These are phyloP conservation scores for Barnettozyma sucrosica DNA, from an alignment of 805 yeast genomes.

Conservation along the genomic window DNA sequence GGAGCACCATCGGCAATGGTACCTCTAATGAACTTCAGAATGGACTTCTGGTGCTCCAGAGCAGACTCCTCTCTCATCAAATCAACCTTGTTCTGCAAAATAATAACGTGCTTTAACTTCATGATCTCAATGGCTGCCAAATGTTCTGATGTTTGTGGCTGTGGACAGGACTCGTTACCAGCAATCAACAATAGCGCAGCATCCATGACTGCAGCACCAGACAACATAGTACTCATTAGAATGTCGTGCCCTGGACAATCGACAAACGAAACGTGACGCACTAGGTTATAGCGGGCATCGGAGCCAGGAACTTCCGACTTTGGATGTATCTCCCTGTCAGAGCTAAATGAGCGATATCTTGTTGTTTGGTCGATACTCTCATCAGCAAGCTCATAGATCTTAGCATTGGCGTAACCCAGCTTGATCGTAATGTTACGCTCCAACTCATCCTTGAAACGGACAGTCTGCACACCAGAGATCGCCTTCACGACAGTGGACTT, in stretches of 20 bases:
- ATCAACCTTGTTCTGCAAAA: constrained; percentile 96
- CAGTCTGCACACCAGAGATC: constrained; percentile 98
- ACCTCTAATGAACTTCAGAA: constrained; percentile 89
- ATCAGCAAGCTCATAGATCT: constrained; percentile 89
- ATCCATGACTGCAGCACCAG: constrained; percentile 99
- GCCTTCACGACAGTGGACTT: constrained; percentile 92
- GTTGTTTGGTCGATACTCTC: constrained; percentile 87
- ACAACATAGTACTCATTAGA: constrained; percentile 99
- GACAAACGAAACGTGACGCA: constrained; percentile 96
- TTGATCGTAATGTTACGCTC: constrained; percentile 99
- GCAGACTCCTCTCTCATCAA: constrained; percentile 97
- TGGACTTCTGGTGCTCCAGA: constrained; percentile 89
- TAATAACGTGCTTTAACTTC: constrained; percentile 95
- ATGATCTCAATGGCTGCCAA: constrained; percentile 98
- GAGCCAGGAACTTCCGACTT: constrained; percentile 86
- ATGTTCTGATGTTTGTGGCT: constrained; percentile 99
- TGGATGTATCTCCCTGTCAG: constrained; percentile 93
- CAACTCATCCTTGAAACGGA: constrained; percentile 96
- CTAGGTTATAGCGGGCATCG: constrained; percentile 78
- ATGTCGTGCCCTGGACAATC: constrained; percentile 99
- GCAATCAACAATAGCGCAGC: constrained; percentile 95
- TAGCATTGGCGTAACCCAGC: constrained; percentile 98
- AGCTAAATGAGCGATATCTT: constrained; percentile 89
- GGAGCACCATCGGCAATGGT: constrained; percentile 99
- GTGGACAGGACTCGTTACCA: constrained; percentile 99